Conservation (phyloP, 1,139 yeast genomes). For the Diutina sp. region DNA sequence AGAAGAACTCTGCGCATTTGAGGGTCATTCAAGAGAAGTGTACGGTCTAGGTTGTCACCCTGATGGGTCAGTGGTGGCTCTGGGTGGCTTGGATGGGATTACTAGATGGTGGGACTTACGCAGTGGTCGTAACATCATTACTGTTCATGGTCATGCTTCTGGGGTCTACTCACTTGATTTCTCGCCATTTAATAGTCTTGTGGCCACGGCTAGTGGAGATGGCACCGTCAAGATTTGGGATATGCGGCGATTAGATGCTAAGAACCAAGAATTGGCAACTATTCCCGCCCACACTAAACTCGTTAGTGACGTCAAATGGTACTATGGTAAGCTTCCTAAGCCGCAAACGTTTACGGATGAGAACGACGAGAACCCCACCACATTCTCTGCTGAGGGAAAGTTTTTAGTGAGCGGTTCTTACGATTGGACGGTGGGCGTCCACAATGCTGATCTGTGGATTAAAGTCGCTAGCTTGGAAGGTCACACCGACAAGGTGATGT, state of each 20-base stretch:
- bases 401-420: slow-evolving; percentile 53
- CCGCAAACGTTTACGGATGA: slow-evolving; percentile 16
- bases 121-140: slow-evolving; percentile 53
- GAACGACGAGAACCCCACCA: slow-evolving; percentile 13
- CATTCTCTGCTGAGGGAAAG: slow-evolving; percentile 24
- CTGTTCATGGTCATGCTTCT: slow-evolving; percentile 54
- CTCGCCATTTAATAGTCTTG: slow-evolving; percentile 61
- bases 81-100: slow-evolving; percentile 73
- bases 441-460: slow-evolving; percentile 70
- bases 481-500: slow-evolving; percentile 61
- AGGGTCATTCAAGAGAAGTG: slow-evolving; percentile 77
- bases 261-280: slow-evolving; percentile 27
- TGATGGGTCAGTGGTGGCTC: slow-evolving; percentile 67
- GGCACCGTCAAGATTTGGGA: slow-evolving; percentile 82
- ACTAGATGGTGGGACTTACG: slow-evolving; percentile 80
- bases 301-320: slow-evolving; percentile 55
- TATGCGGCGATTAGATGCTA: slow-evolving; percentile 30
- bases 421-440: slow-evolving; percentile 52
- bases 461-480: slow-evolving; percentile 43
- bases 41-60: slow-evolving; percentile 52
- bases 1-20: slow-evolving; percentile 38
- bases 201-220: slow-evolving; percentile 83
- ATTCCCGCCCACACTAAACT: slow-evolving; percentile 72
- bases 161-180: slow-evolving; percentile 67
- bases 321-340: slow-evolving; percentile 9